phyloP scores from a whole-genome alignment of 176 grass and related monocot genomes.

The Musa beccarii region DNA sequence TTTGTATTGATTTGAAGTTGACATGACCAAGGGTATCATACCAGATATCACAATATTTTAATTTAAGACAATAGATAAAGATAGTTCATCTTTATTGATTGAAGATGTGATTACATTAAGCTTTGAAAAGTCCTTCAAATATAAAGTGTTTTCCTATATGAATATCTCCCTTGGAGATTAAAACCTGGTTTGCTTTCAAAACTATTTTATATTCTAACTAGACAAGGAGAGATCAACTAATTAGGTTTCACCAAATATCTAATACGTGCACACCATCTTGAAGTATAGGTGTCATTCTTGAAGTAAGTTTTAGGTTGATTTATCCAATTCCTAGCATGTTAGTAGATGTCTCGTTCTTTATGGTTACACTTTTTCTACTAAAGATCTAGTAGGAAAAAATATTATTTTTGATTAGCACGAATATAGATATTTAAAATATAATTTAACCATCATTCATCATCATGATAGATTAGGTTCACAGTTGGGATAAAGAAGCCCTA shows the following conservation, averaged over 20 bases:
- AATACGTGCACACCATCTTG: neutral
- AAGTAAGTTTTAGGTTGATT: slow-evolving; percentile 2
- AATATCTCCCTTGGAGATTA: neutral
- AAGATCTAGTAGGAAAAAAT: neutral
- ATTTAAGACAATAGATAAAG: neutral
- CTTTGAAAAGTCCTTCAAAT: no score
- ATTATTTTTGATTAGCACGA: neutral
- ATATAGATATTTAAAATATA: slow-evolving; percentile 1
- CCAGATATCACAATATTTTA: neutral
- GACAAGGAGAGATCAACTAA: neutral
- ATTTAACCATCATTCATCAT: slow-evolving; percentile 10
- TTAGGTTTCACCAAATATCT: neutral
- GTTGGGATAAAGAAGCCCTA: neutral
- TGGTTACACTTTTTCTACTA: neutral
- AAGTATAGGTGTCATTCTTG: neutral
- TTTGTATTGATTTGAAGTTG: neutral
- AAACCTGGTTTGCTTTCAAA: neutral
- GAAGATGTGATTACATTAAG: neutral
- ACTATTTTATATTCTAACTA: slow-evolving; percentile 1
- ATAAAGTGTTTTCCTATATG: neutral
- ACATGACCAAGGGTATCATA: neutral
- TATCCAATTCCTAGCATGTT: neutral
- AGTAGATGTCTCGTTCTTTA: neutral
- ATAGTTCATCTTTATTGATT: neutral
- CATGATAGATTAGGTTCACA: slow-evolving; percentile 8